A percentile compares a stretch with the other conserved stretches of the same genome.
Evolutionary conservation across 1,139 yeast genomes (phyloP).

Genomic region (Candida glucosophila): DNA sequence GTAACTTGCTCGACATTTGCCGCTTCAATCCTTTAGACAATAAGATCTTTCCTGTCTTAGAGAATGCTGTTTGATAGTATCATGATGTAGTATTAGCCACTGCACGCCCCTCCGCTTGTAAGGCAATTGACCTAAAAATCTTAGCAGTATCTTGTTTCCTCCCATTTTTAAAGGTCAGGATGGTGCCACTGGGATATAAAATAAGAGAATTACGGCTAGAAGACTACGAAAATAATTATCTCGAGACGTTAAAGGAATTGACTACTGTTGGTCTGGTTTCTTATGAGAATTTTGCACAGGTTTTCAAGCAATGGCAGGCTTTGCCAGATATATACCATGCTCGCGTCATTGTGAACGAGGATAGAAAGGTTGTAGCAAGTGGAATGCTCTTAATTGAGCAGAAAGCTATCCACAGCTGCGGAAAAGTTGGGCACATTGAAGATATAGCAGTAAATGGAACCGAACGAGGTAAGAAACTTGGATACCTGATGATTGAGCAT

Average conservation of each 20-base stretch:
- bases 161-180: conserved; percentile 6
- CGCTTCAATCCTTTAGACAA: too few species aligned
- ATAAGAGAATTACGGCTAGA: conserved; percentile 37
- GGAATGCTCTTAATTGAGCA: conserved; percentile 47
- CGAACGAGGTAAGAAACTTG: conserved; percentile 82
- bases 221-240: conserved; percentile 43
- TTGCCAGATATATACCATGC: conserved; percentile 44
- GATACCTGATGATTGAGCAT: conserved; percentile 54
- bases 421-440: conserved; percentile 88
- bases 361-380: conserved; percentile 38
- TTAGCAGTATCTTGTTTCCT: too few species aligned
- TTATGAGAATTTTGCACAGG: conserved; percentile 28
- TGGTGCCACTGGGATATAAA: conserved; percentile 44
- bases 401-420: conserved; percentile 69
- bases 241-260: conserved; percentile 42
- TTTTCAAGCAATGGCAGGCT: conserved; percentile 42
- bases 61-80: too few species aligned
- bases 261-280: conserved; percentile 60
- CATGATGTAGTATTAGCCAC: too few species aligned
- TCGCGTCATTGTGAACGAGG: conserved; percentile 46
- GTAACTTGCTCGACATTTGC: too few species aligned
- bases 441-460: conserved; percentile 74
- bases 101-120: too few species aligned
- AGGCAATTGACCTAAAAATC: too few species aligned
- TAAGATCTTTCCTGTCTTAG: too few species aligned